Conservation (phyloP, 345 rosid genomes). For the Populus tremula region DNA sequence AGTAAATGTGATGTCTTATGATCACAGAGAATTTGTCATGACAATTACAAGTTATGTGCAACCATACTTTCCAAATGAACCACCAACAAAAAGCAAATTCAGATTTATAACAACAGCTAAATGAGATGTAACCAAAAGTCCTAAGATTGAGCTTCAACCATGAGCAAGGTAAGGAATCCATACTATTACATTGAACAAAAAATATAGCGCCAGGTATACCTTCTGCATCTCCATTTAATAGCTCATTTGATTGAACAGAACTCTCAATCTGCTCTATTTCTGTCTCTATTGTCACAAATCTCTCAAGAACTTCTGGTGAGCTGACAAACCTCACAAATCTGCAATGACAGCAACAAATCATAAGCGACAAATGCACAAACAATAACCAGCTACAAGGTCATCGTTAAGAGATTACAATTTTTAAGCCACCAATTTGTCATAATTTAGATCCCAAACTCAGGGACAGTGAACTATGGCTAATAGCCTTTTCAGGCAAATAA, state of each 20-base stretch:
- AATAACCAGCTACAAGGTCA: not conserved
- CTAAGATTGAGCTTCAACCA: not conserved
- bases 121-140: not conserved
- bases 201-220: constrained; percentile 35
- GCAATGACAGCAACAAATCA: not conserved
- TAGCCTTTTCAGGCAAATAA: not conserved
- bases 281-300: constrained; percentile 76
- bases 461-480: not conserved
- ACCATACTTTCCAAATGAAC: not conserved
- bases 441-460: not conserved
- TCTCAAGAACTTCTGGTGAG: constrained; percentile 95
- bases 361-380: not conserved
- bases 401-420: not conserved
- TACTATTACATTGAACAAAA: not conserved
- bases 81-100: not conserved
- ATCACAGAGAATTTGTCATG: not conserved
- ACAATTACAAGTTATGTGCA: not conserved
- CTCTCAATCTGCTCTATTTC: constrained; percentile 82
- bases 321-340: constrained; percentile 93
- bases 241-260: constrained; percentile 62
- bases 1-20: not conserved
- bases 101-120: not conserved
- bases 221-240: constrained; percentile 43
- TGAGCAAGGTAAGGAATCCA: too few species aligned
- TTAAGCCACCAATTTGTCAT: not conserved